Conservation (phyloP, 441 rosid genomes). For the Metrosideros polymorpha region DNA sequence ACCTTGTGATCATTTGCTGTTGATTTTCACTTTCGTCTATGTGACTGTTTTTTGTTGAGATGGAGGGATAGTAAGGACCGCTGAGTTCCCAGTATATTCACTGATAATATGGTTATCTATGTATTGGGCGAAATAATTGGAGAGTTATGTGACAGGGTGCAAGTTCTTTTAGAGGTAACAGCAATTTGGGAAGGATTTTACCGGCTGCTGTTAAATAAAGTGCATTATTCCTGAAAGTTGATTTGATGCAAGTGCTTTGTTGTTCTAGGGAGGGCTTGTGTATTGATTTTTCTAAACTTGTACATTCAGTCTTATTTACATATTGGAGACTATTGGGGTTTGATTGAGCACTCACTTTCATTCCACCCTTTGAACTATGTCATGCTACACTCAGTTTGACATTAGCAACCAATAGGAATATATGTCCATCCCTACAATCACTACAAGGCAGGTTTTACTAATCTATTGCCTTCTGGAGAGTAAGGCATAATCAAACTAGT, state of each 20-base stretch:
- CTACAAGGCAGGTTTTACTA: not conserved
- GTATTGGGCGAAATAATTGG: not conserved
- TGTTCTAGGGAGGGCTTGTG: not conserved
- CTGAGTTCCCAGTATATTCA: not conserved
- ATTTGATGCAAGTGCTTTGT: not conserved
- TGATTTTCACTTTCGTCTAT: not conserved
- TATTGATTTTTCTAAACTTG: not conserved
- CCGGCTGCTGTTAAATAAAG: not conserved
- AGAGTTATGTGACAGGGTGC: not conserved
- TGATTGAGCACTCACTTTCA: not conserved
- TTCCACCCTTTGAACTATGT: not conserved
- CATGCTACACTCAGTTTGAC: not conserved
- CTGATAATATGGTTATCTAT: not conserved
- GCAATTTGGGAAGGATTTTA: not conserved
- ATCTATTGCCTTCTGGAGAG: not conserved
- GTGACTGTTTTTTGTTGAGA: not conserved
- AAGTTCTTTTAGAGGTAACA: not conserved
- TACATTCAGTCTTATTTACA: not conserved
- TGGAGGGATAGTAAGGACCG: not conserved
- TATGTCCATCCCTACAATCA: not conserved
- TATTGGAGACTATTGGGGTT: not conserved
- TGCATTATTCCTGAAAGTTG: not conserved
- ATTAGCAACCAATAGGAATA: not conserved
- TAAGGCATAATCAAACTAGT: not conserved
- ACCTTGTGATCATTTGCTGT: not conserved